These are phyloP conservation scores for Trichosporon asahii DNA, from an alignment of 1,284 basidiomycete species.

Conservation along the genomic window DNA sequence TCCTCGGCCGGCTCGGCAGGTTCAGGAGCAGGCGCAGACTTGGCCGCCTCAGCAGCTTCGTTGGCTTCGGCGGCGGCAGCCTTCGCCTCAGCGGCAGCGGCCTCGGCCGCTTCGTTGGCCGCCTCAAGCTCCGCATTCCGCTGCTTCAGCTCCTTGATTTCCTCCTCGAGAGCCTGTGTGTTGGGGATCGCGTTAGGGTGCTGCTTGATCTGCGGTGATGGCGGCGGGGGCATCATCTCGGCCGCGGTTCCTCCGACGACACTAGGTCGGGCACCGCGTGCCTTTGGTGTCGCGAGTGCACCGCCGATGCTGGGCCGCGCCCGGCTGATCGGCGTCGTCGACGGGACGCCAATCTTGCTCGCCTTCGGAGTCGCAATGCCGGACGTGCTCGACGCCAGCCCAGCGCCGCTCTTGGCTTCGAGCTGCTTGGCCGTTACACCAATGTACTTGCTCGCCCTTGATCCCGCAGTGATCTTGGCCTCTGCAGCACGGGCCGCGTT, in stretches of 20 bases:
- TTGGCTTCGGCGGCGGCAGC: not conserved
- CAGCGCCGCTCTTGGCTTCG: constrained; percentile 46
- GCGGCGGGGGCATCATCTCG: constrained; percentile 52
- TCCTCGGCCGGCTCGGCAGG: constrained; percentile 1
- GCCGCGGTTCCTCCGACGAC: constrained; percentile 19
- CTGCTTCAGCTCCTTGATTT: constrained; percentile 37
- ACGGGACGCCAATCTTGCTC: constrained; percentile 36
- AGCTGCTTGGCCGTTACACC: constrained; percentile 79
- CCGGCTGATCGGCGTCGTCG: constrained; percentile 32
- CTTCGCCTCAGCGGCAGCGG: constrained; percentile 6
- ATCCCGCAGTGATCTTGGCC: constrained; percentile 68
- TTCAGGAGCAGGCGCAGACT: not conserved
- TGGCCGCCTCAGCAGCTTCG: not conserved
- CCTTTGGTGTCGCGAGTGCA: constrained; percentile 44
- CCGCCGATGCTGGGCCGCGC: constrained; percentile 45
- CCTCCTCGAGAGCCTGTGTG: constrained; percentile 40
- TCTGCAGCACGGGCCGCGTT: constrained; percentile 40
- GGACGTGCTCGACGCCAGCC: constrained; percentile 30
- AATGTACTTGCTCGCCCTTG: constrained; percentile 69
- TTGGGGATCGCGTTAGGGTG: constrained; percentile 38
- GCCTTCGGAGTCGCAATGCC: constrained; percentile 36
- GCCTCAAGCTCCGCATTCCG: constrained; percentile 42
- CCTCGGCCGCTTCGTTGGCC: constrained; percentile 18
- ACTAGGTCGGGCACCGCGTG: constrained; percentile 33
- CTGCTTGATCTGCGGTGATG: constrained; percentile 40